phyloP scores from a whole-genome alignment of 805 yeast species.

The Metschnikowia shivogae region DNA sequence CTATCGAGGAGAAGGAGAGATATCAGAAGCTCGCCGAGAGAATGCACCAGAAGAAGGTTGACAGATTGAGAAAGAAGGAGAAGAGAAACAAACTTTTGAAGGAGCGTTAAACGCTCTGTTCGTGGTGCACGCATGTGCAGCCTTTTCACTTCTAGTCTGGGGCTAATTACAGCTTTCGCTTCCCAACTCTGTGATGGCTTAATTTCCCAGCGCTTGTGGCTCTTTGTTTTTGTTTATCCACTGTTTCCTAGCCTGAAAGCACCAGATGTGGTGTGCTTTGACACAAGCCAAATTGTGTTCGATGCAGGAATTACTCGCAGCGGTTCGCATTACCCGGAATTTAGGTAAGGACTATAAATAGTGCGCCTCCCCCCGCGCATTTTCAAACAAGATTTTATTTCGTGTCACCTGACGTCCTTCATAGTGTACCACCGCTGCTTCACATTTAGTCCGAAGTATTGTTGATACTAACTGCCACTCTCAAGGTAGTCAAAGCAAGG shows the following conservation, averaged over 20 bases:
- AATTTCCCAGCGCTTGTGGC: too few relatives aligned
- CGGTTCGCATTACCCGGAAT: conserved; percentile 21
- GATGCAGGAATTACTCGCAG: neutral
- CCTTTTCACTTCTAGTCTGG: neutral
- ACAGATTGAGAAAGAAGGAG: conserved; percentile 83
- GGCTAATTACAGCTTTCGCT: too few relatives aligned
- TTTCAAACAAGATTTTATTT: conserved; percentile 3
- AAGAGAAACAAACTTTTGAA: conserved; percentile 91
- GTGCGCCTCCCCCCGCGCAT: conserved; percentile 17
- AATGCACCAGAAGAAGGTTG: conserved; percentile 91
- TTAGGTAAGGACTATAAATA: conserved; percentile 21
- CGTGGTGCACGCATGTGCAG: neutral
- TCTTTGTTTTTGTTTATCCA: too few relatives aligned
- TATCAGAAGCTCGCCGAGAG: conserved; percentile 75
- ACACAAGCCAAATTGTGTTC: neutral
- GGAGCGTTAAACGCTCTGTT: conserved; percentile 57
- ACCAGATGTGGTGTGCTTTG: neutral
- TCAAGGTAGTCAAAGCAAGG: conserved; percentile 19
- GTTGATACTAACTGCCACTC: conserved; percentile 3
- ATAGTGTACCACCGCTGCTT: conserved; percentile 13
- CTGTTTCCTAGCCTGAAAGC: neutral
- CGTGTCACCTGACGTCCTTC: conserved; percentile 16
- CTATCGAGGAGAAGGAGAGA: conserved; percentile 85
- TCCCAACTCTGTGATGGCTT: too few relatives aligned
- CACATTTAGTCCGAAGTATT: conserved; percentile 10